Base-by-base conservation (phyloP, 2,329 filamentous ascomycete species). In the Fusarium nanum region DNA sequence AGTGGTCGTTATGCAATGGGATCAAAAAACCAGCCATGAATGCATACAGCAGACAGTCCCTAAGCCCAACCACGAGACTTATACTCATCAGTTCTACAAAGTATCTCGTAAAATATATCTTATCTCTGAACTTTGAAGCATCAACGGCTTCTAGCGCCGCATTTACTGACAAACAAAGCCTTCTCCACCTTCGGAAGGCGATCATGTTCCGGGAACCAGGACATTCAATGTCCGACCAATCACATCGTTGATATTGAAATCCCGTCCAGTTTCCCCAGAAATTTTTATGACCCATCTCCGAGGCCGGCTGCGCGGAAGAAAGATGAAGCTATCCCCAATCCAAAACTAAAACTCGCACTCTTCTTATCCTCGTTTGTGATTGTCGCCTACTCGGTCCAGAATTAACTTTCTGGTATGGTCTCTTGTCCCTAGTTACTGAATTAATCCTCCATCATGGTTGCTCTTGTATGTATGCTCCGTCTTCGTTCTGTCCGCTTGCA, bases 291-390 rank as follows among this genome's bases (percentile, higher is more conserved):
- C 48, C 49, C 49, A 63, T 67, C 63, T 66, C 64, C 63, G 63
- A 66, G 61, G 63, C 61, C 63, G 63, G 63, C 60, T 66, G 52
- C 28, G 37, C 30, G 59, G 18, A 66, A 32, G 20, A 61, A 54
- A 60, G 25, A 61, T 66, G 63, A 66, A 67, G 61, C 63, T 66
- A 66, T 66, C 55, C 48, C 61, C 61, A 67, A 61, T n/a, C 37
- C 45, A 55, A 66, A 66, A 20, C 42, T 55, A 49, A 67, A 61
- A 44, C 63, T 66, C 48, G 44, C 55, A 41, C 9, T 60, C 34
- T 45, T 40, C 7, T 41, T 47, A 6, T 27, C 7, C 27, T 37
- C 14, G 3, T 16, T 20, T 14, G 47, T 55, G 30, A 46, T 47
- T 28, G 48, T 46, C 22, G 30, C 47, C 16, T 12, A 11, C 56